A percentile compares a stretch with the other conserved stretches of the same genome.
phyloP scores from a whole-genome alignment of 345 rosid genomes.

The Alliaria petiolata region DNA sequence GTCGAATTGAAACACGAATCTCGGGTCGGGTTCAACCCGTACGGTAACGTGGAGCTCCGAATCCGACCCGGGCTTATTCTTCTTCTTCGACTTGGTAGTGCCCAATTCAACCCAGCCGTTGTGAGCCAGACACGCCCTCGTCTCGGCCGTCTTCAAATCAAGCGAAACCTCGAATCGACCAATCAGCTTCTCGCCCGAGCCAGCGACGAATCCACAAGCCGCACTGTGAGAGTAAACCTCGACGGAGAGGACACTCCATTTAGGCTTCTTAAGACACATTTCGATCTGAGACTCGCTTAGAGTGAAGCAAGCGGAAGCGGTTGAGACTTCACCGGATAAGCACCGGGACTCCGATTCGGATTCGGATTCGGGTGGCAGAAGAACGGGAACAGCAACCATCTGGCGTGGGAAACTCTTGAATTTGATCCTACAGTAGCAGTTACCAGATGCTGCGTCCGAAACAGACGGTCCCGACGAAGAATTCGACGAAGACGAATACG shows the following conservation, averaged over 20 bases:
- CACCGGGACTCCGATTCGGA: not conserved
- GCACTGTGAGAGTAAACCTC: constrained; percentile 38
- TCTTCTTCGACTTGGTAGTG: constrained; percentile 6
- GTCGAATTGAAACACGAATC: constrained; percentile 73
- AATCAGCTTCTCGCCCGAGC: constrained; percentile 41
- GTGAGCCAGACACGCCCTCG: constrained; percentile 41
- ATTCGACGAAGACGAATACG: constrained; percentile 21
- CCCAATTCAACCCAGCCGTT: constrained; percentile 58
- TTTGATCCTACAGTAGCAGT: constrained; percentile 54
- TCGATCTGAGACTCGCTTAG: constrained; percentile 47
- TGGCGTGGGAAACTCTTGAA: constrained; percentile 44
- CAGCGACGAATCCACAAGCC: constrained; percentile 33
- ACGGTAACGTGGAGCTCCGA: constrained; percentile 46
- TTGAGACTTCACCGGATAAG: constrained; percentile 5
- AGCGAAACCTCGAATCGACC: constrained; percentile 49
- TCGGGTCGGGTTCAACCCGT: constrained; percentile 67
- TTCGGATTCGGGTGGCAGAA: constrained; percentile 13
- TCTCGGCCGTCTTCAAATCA: constrained; percentile 51
- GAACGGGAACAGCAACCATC: constrained; percentile 33
- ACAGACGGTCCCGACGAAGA: constrained; percentile 27
- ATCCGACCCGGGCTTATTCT: constrained; percentile 29
- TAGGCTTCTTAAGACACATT: constrained; percentile 3
- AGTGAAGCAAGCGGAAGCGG: constrained; percentile 58
- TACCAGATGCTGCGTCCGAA: not conserved
- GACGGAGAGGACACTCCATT: constrained; percentile 27